Evolutionary conservation across 768 basidiomycete genomes (phyloP).

Genomic region (Lentinula edodes): DNA sequence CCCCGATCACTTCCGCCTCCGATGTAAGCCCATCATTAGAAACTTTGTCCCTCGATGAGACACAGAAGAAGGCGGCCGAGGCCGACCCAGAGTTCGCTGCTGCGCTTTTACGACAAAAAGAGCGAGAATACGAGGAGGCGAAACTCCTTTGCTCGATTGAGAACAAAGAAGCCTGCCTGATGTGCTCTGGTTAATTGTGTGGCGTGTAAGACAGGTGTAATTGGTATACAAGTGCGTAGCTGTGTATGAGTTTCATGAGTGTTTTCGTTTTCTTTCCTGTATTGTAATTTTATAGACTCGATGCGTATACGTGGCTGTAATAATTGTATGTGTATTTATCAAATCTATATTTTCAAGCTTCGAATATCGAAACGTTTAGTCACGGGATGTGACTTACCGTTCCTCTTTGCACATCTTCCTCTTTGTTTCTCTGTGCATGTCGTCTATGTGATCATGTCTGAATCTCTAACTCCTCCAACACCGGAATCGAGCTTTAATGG

Average conservation of each 20-base stretch:
- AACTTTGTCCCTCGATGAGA: slow-evolving; percentile 40
- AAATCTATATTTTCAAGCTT: not conserved
- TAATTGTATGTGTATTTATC: not conserved
- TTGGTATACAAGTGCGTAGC: too few relatives aligned
- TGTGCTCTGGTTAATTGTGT: slow-evolving; percentile 76
- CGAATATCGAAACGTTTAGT: not conserved
- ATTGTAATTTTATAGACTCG: not conserved
- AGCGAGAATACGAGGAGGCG: slow-evolving; percentile 75
- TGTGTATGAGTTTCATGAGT: not conserved
- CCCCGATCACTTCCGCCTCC: slow-evolving; percentile 22
- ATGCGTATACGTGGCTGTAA: not conserved
- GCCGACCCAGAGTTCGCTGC: slow-evolving; percentile 72
- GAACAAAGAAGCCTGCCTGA: slow-evolving; percentile 91
- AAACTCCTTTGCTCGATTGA: slow-evolving; percentile 81
- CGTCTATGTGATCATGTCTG: not conserved
- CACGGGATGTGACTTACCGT: not conserved
- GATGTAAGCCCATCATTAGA: slow-evolving; percentile 21
- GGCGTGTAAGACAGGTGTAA: too few relatives aligned
- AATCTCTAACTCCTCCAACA: not conserved
- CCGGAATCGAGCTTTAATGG: not conserved
- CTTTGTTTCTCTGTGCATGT: not conserved
- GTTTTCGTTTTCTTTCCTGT: too few relatives aligned
- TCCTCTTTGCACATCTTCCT: not conserved
- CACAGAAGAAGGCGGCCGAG: slow-evolving; percentile 47
- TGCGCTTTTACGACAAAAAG: slow-evolving; percentile 63